Evolutionary conservation across 2,329 filamentous ascomycete species (phyloP).

Genomic region (Alternaria sp.): DNA sequence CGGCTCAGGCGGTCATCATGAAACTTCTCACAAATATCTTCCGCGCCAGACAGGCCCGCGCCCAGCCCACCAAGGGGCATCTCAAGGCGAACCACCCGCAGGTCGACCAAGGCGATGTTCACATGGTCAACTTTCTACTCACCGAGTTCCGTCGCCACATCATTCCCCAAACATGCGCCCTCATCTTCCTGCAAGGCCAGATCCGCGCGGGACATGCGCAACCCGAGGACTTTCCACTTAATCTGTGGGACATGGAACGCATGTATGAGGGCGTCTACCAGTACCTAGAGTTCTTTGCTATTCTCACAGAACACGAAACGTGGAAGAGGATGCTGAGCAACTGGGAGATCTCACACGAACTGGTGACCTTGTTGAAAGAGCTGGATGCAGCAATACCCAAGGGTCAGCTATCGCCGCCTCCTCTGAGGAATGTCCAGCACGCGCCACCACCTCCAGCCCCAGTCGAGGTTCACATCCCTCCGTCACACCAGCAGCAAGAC

Average conservation of each 20-base stretch:
- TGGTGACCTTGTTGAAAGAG: slow-evolving; percentile 84
- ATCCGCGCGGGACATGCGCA: slow-evolving; percentile 78
- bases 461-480: slow-evolving; percentile 20
- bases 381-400: slow-evolving; percentile 88
- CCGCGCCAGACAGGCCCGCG: slow-evolving; percentile 61
- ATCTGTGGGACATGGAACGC: slow-evolving; percentile 96
- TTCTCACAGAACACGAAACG: slow-evolving; percentile 82
- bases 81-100: slow-evolving; percentile 54
- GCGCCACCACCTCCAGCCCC: slow-evolving; percentile 39
- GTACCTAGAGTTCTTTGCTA: slow-evolving; percentile 91
- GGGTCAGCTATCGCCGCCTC: slow-evolving; percentile 61
- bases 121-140: slow-evolving; percentile 86
- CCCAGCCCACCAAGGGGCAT: slow-evolving; percentile 45
- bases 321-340: slow-evolving; percentile 86
- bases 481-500: slow-evolving; percentile 9
- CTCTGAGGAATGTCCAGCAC: slow-evolving; percentile 53
- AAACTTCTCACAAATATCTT: slow-evolving; percentile 91
- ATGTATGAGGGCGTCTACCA: slow-evolving; percentile 95
- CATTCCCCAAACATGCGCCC: slow-evolving; percentile 90
- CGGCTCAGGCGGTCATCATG: slow-evolving; percentile 90
- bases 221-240: slow-evolving; percentile 87
- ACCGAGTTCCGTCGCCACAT: slow-evolving; percentile 91
- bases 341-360: slow-evolving; percentile 89
- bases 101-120: slow-evolving; percentile 65
- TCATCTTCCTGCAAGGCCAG: slow-evolving; percentile 91